phyloP scores from a whole-genome alignment of 768 basidiomycete genomes.

The Boletus rufocinnamomeus region DNA sequence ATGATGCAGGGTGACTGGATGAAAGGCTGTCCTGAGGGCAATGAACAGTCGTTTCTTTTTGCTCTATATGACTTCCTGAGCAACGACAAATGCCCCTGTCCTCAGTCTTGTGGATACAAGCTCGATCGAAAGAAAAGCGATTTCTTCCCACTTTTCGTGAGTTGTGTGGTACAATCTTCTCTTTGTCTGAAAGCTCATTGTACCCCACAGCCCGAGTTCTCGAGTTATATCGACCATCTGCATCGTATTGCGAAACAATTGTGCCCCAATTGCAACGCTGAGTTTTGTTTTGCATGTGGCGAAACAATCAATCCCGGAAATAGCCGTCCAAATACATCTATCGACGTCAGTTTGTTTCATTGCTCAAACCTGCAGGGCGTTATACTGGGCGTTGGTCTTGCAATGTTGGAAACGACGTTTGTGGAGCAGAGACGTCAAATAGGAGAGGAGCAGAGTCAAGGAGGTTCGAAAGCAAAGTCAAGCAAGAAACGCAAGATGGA shows the following conservation, averaged over 20 bases:
- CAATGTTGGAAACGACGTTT: constrained; percentile 79
- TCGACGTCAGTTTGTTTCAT: constrained; percentile 73
- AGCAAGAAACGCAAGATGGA: constrained; percentile 46
- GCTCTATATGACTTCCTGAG: constrained; percentile 76
- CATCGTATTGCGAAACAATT: constrained; percentile 54
- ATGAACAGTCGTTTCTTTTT: constrained; percentile 88
- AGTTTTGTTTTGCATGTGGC: constrained; percentile 77
- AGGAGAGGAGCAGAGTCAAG: constrained; percentile 30
- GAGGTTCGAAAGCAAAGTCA: constrained; percentile 31
- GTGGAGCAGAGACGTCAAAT: constrained; percentile 49
- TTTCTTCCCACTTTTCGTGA: constrained; percentile 82
- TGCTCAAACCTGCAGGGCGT: constrained; percentile 89
- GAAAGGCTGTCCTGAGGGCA: constrained; percentile 94
- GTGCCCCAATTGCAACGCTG: constrained; percentile 62
- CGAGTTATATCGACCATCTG: constrained; percentile 66
- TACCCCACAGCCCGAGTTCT: constrained; percentile 63
- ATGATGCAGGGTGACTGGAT: constrained; percentile 95
- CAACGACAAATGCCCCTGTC: constrained; percentile 65
- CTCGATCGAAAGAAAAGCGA: constrained; percentile 67
- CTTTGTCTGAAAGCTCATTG: constrained; percentile 12
- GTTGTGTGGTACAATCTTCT: constrained; percentile 30
- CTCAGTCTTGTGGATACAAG: constrained; percentile 69
- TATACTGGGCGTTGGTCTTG: constrained; percentile 86
- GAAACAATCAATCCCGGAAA: constrained; percentile 56
- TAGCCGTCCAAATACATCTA: constrained; percentile 44